Base-by-base conservation (phyloP, 2,329 filamentous ascomycete species). In the Xylariaceae sp. region DNA sequence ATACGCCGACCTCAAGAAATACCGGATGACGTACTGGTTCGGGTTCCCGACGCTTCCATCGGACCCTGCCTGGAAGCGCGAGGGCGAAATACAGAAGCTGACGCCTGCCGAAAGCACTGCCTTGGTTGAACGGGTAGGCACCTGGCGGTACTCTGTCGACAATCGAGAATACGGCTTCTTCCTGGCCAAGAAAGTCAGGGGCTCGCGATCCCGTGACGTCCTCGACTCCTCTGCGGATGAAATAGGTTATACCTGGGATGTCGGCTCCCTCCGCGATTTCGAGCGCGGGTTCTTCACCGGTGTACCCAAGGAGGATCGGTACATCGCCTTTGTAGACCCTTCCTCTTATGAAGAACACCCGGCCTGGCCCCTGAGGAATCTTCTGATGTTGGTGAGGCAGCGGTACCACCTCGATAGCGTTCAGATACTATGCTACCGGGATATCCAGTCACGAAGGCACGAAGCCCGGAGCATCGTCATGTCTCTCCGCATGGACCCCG, bases 1-100 rank as follows among this genome's bases (percentile, higher is more conserved):
- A 12, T 98, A 87, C 60, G 90, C 92, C 46, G 90, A 98, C 59
- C 74, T 98, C 23, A 98, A 98, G 63, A 96, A 94, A 59, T 97
- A 97, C 67, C 87, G 83, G 47, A 96, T 97, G 60, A 88, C 84
- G n/a, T 97, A 97, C 65, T 94, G 94, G 81, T 97, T 97, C 63
- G 90, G 85, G 4, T 98, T 94, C 56, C 92, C 92, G 1, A 88
- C 90, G 12, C 73, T 98, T 31, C 89, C 94, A 59, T 94, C 90
- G 3, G 83, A 90, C 38, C 87, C 88, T 2, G 70, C 74, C 18
- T 98, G 92, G 92, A 82, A 77, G 52, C 69, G 81, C 36, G 62
- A 71, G 2, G 73, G 69, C 2, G 68, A 68, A 7, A 67, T 76
- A 33, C 64, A 69, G 37, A 71, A 62, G 33, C 65, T 97, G 33